Percentiles rank a stretch among this genome's conserved stretches.
Conservation (phyloP, 1,284 basidiomycete species). For the Sporisorium iseilematis-ciliati region DNA sequence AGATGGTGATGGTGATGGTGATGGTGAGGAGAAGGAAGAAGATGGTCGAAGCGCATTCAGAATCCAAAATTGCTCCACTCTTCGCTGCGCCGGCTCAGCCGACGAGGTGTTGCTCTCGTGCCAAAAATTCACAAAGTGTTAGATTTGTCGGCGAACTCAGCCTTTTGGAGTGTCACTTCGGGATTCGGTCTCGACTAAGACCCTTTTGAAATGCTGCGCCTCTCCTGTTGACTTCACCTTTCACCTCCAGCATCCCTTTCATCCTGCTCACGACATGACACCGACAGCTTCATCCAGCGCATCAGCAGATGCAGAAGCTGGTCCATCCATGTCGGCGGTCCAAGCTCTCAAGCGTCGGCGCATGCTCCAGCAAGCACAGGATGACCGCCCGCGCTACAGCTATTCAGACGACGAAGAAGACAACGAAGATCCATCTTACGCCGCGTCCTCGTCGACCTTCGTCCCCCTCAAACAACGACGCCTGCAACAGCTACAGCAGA, state of each 20-base stretch:
- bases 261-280: conserved; percentile 12
- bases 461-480: conserved; percentile 87
- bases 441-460: conserved; percentile 76
- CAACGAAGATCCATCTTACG: conserved; percentile 75
- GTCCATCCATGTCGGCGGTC: conserved; percentile 33
- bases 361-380: conserved; percentile 31
- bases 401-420: conserved; percentile 67
- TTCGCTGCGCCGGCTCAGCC: neutral
- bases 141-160: neutral
- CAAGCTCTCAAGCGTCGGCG: conserved; percentile 49
- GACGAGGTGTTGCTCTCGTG: conserved; percentile 23
- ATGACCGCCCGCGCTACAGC: conserved; percentile 51
- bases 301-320: neutral
- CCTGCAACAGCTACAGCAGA: conserved; percentile 79
- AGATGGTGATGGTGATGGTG: neutral
- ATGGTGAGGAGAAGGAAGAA: neutral
- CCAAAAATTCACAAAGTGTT: conserved; percentile 2
- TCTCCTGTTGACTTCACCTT: conserved; percentile 4
- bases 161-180: conserved; percentile 2
- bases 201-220: neutral
- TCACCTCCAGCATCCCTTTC: neutral
- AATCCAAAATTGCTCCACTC: neutral
- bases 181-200: conserved; percentile 12
- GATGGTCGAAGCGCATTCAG: neutral
- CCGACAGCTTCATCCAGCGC: conserved; percentile 25